Conservation (phyloP, 352 stramenopile genomes). For the Stramenopiles sp. region DNA sequence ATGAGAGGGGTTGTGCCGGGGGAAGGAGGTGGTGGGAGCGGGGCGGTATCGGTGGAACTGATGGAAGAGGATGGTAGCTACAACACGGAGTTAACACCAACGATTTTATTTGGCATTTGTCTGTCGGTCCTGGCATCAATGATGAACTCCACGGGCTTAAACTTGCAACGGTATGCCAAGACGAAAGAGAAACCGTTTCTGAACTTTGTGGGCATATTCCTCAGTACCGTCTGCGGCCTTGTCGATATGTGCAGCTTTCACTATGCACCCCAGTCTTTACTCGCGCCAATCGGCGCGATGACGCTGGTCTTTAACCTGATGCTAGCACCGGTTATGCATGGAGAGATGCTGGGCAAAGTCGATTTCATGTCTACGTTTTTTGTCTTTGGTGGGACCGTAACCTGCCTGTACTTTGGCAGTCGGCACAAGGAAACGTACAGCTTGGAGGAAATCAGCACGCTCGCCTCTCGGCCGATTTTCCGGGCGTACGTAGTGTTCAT, state of each 20-base stretch:
- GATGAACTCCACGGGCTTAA: not conserved
- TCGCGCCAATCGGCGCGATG: not conserved
- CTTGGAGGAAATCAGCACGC: not conserved
- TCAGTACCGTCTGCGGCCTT: not conserved
- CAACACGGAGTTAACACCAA: not conserved
- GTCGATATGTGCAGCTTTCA: conserved; percentile 4
- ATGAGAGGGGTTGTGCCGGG: too few species aligned
- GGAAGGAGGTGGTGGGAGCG: too few species aligned
- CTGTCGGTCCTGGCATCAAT: not conserved
- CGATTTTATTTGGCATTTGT: not conserved
- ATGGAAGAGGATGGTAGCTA: not conserved
- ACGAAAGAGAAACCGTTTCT: not conserved
- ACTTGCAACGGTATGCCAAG: not conserved
- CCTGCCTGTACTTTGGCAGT: not conserved
- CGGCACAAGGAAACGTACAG: not conserved
- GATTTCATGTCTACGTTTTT: not conserved
- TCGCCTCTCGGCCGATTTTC: not conserved
- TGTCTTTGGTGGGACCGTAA: not conserved
- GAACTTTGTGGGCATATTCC: not conserved
- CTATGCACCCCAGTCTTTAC: not conserved
- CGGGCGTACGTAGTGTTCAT: not conserved
- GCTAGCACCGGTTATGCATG: not conserved
- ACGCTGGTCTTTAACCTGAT: not conserved
- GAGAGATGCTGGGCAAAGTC: not conserved
- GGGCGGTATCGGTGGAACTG: too few species aligned